Evolutionary conservation across 176 grass and related monocot species (phyloP).

Genomic region (Neostapfia colusana): DNA sequence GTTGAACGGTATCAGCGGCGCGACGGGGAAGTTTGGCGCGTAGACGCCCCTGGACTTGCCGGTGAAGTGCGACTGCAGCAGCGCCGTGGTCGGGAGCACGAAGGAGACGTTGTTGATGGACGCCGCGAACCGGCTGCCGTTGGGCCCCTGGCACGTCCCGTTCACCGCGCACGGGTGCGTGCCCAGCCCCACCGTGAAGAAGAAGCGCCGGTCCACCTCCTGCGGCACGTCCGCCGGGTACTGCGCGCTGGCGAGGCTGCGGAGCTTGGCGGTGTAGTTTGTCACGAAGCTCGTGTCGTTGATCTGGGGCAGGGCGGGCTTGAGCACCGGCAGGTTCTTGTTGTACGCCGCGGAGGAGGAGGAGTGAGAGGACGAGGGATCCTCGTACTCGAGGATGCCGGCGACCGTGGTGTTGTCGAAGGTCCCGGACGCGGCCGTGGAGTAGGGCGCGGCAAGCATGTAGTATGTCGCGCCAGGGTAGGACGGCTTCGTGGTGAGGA

Average conservation of each 20-base stretch:
- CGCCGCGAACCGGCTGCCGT: constrained; percentile 48
- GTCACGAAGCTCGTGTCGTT: constrained; percentile 57
- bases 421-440: constrained; percentile 41
- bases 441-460: constrained; percentile 58
- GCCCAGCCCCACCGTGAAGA: constrained; percentile 72
- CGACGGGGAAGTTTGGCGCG: constrained; percentile 47
- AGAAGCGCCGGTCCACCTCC: constrained; percentile 45
- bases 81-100: constrained; percentile 54
- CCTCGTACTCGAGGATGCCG: constrained; percentile 66
- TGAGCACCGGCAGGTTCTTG: constrained; percentile 46
- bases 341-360: constrained; percentile 31
- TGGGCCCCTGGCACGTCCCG: constrained; percentile 57
- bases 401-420: constrained; percentile 67
- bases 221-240: constrained; percentile 53
- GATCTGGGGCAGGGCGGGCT: constrained; percentile 41
- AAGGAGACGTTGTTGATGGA: constrained; percentile 66
- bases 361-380: background rate
- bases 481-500: constrained; percentile 57
- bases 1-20: constrained; percentile 59
- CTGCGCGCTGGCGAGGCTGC: constrained; percentile 49
- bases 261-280: constrained; percentile 55
- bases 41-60: constrained; percentile 55
- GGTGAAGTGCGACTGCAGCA: constrained; percentile 71
- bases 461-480: constrained; percentile 55
- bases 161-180: constrained; percentile 56